Base-by-base conservation (phyloP, 495 filamentous ascomycete species). In the Mycothermus thermophilus region DNA sequence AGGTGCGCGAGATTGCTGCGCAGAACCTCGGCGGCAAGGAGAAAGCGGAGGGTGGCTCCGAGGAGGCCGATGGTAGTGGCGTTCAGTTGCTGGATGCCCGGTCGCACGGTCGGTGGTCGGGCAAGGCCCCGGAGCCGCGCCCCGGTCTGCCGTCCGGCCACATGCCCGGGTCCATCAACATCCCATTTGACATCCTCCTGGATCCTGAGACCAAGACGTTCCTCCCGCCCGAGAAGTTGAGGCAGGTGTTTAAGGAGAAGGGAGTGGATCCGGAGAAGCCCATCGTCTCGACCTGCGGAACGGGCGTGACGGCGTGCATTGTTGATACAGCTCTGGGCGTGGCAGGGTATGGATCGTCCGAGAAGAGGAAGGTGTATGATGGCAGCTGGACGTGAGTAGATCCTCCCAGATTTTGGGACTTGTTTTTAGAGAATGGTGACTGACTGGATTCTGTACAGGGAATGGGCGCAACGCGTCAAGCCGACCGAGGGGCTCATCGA, bases 371-470 rank as follows among this genome's bases (percentile, higher is more conserved):
- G 48, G 64, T 95, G 17, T 97, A 97, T 52, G 90, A 96, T 66
- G 90, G 90, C 11, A 93, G 85, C 48, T 96, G 90, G 90, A 94
- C 88, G 80, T 92, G 55, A 80, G 83, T 83, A n/a, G 5, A n/a
- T 8, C 16, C 20, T 11, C 15, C 6, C 13, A 32, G n/a, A n/a
- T n/a, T n/a, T n/a, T 9, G 1, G 3, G 8, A 12, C 11, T n/a
- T 2, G 8, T 14, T 5, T 22, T n/a, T 25, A 14, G 2, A 25
- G 8, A 13, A 16, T 30, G 21, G 45, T 54, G 35, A 53, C 40
- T 25, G 6, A 25, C 22, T 25, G 11, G 11, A 6, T 6, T 25
- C 6, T 25, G 11, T 25, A 11, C 22, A 25, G 22, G 6, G 22
- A 25, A 25, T 25, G 22, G 22, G 22, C 22, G 11, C 76, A 80